phyloP scores from a whole-genome alignment of 768 basidiomycete species.

The Royoungia palumana region DNA sequence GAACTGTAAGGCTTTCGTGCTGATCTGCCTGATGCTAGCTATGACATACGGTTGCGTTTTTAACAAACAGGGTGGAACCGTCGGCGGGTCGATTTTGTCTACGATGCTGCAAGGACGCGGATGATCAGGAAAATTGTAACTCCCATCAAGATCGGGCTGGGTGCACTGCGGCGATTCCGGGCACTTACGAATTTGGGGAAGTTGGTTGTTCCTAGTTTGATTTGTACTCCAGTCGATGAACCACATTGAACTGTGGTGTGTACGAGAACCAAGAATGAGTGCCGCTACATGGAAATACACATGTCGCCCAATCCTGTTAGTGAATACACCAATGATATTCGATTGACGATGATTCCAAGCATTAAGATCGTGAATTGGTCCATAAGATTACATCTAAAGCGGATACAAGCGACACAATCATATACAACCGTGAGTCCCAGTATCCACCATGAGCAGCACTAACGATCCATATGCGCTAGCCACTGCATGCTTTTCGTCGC shows the following conservation, averaged over 20 bases:
- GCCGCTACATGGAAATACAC: too few species aligned
- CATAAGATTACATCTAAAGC: too few species aligned
- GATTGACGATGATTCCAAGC: too few species aligned
- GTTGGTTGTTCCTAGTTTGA: constrained; percentile 32
- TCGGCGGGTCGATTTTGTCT: constrained; percentile 45
- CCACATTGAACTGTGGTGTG: constrained; percentile 16
- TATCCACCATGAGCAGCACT: constrained; percentile 10
- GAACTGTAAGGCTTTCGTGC: constrained; percentile 36
- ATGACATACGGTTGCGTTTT: not conserved
- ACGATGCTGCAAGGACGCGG: constrained; percentile 40
- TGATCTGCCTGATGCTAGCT: not conserved
- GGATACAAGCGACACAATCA: too few species aligned
- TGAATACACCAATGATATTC: too few species aligned
- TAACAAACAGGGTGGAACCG: constrained; percentile 43
- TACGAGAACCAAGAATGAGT: too few species aligned
- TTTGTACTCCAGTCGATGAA: constrained; percentile 6
- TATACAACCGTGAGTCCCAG: constrained; percentile 7
- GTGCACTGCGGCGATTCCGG: constrained; percentile 43
- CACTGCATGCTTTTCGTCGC: not conserved
- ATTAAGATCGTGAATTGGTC: too few species aligned
- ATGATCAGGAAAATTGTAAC: constrained; percentile 49
- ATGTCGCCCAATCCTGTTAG: too few species aligned
- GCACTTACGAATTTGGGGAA: constrained; percentile 43
- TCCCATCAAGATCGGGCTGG: constrained; percentile 47
- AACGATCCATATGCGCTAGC: constrained; percentile 15